Conservation (phyloP, 2,329 filamentous ascomycete species). For the Colletotrichum sp. region DNA sequence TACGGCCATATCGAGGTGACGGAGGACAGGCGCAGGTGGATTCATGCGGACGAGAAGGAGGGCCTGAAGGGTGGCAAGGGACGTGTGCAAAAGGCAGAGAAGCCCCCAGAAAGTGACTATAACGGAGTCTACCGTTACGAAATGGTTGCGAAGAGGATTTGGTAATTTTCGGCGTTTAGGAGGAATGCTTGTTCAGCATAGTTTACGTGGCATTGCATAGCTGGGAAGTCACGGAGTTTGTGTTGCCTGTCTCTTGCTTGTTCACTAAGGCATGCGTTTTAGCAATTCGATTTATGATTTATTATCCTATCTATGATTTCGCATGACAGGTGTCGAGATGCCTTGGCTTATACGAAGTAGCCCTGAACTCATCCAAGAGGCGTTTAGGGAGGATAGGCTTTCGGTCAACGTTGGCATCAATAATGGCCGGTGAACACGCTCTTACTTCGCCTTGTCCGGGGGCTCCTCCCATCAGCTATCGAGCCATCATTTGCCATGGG, state of each 20-base stretch:
- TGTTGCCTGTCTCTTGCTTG: background rate
- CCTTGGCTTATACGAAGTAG: background rate
- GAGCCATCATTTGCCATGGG: background rate
- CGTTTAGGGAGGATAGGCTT: background rate
- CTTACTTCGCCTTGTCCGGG: background rate
- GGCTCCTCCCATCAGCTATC: background rate
- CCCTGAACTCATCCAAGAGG: background rate
- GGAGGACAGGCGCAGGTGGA: slow-evolving; percentile 84
- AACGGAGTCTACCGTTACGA: slow-evolving; percentile 81
- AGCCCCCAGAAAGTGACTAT: slow-evolving; percentile 53
- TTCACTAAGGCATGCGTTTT: background rate
- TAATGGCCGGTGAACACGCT: background rate
- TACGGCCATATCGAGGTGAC: slow-evolving; percentile 88
- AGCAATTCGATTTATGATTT: background rate
- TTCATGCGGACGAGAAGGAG: slow-evolving; percentile 85
- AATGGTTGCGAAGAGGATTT: slow-evolving; percentile 97
- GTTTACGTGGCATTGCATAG: background rate
- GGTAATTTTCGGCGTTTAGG: slow-evolving; percentile 56
- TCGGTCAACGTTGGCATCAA: background rate
- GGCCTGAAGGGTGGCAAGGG: slow-evolving; percentile 60
- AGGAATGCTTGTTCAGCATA: background rate
- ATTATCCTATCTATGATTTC: background rate
- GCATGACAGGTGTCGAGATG: background rate
- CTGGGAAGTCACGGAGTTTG: background rate
- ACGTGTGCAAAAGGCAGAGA: slow-evolving; percentile 62